A percentile compares a stretch with the other conserved stretches of the same genome.
Evolutionary conservation across 129 eudicot genomes (phyloP).

Genomic region (Helianthus tuberosus): DNA sequence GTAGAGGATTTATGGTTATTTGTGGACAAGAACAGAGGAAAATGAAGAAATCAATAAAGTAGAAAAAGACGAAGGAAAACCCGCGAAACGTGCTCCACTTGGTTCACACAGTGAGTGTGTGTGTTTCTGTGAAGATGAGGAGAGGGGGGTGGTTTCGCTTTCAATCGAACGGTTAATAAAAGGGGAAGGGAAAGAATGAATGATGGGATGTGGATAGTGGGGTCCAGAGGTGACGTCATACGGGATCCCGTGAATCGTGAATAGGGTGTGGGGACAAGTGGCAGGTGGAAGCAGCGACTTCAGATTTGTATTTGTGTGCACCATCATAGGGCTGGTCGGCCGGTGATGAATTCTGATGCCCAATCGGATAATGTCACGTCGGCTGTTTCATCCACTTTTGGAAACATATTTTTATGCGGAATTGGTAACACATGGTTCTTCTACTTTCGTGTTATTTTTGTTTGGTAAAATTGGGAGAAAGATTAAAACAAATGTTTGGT

Average conservation of each 20-base stretch:
- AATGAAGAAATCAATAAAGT: conserved; percentile 20
- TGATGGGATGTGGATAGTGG: conserved; percentile 21
- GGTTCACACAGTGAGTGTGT: conserved; percentile 6
- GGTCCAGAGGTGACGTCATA: conserved; percentile 38
- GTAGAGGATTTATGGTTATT: conserved; percentile 11
- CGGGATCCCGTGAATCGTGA: conserved; percentile 34
- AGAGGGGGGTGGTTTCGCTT: conserved; percentile 33
- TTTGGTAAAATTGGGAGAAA: background rate
- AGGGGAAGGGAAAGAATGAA: background rate
- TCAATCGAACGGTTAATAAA: conserved; percentile 50
- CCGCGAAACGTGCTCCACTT: conserved; percentile 60
- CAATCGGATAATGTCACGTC: conserved; percentile 24
- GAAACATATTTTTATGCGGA: background rate
- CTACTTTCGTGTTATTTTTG: background rate
- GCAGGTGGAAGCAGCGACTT: conserved; percentile 41
- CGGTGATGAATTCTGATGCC: background rate
- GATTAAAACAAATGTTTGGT: background rate
- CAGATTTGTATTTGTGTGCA: conserved; percentile 29
- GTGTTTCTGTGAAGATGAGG: conserved; percentile 18
- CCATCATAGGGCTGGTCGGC: conserved; percentile 15
- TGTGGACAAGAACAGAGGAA: conserved; percentile 37
- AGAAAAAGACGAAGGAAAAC: conserved; percentile 32
- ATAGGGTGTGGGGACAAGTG: conserved; percentile 25
- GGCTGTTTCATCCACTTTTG: background rate
- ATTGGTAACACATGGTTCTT: background rate